Base-by-base conservation (phyloP, 192 early-diverging fungal genomes). In the Podila verticillata region DNA sequence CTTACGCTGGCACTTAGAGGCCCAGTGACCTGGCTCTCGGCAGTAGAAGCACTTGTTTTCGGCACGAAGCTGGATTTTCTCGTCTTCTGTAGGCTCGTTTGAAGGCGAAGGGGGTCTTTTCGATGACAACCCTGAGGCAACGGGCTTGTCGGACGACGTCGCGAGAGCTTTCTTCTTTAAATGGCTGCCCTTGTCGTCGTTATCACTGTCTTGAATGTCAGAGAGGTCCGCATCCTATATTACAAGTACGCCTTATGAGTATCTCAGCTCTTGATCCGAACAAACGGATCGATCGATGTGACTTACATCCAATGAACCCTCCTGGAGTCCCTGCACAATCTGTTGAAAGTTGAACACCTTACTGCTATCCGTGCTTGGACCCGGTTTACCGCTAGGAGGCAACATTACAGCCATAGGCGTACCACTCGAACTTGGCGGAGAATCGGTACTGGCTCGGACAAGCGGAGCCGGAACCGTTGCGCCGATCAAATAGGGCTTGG, bases 271-370 rank as follows among this genome's bases (percentile, higher is more conserved):
- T 39, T 15, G 36, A 35, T 12, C 19, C n/a, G 29, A 29, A 59
- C 9, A 39, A 17, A 22, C 20, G 5, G 2, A 26, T 17, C 0
- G 49, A 31, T 9, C 19, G n/a, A 24, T 26, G 32, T 17, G 34
- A 3, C 32, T 59, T 80, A 80, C 77, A 17, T 72, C 66, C 13
- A 80, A 48, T 19, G 77, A 80, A 0, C 77, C 77, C 44, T 80
- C 77, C 17, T 72, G 65, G 7, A 80, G 66, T 5, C 70, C 77
- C 28, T 68, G 66, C 6, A 80, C 35, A 32, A 80, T 80, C 20
- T 72, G 61, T 7, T 72, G 26, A 44, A 80, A 80, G 1, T 35
- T 58, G 22, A 44, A 2, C 24, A 61, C 58, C 22, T 71, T 29
- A 12, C 63, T 63, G 39, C 8, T 49, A 26, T 44, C 54, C 5